These are phyloP conservation scores for Pseudoneurospora amorphoporcata DNA, from an alignment of 495 filamentous ascomycete species.

Conservation along the genomic window DNA sequence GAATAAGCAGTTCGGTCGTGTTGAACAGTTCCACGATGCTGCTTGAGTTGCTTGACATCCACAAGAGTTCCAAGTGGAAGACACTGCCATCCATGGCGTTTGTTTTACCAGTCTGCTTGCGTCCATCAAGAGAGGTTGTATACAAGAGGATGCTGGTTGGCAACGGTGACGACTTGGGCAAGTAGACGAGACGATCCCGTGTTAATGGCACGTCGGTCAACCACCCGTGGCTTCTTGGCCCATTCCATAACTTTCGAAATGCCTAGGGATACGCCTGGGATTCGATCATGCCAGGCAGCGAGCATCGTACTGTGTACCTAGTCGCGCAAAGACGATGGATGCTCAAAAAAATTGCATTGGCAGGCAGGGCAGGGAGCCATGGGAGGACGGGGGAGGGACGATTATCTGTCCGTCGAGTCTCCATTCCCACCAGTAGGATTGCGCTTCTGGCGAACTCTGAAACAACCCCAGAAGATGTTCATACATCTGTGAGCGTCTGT, in stretches of 20 bases:
- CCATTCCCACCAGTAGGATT: background rate
- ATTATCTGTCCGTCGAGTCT: background rate
- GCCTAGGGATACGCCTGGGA: background rate
- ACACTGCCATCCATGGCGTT: background rate
- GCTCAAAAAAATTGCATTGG: background rate
- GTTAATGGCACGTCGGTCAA: background rate
- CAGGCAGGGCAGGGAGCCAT: background rate
- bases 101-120: background rate
- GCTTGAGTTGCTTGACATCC: background rate
- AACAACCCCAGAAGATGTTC: background rate
- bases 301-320: background rate
- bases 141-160: background rate
- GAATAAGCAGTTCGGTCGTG: background rate
- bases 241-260: background rate
- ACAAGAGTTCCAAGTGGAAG: background rate
- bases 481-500: background rate
- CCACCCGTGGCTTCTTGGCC: background rate
- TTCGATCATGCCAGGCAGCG: background rate
- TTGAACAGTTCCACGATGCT: background rate
- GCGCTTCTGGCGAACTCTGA: background rate
- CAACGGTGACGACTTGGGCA: background rate
- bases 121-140: background rate
- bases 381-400: background rate
- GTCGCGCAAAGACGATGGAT: background rate
- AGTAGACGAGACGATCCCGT: background rate